Evolutionary conservation across 2,329 filamentous ascomycete species (phyloP), one percentile per base, ranked within the genome.

Genomic region (Pseudogymnoascus sp.): DNA sequence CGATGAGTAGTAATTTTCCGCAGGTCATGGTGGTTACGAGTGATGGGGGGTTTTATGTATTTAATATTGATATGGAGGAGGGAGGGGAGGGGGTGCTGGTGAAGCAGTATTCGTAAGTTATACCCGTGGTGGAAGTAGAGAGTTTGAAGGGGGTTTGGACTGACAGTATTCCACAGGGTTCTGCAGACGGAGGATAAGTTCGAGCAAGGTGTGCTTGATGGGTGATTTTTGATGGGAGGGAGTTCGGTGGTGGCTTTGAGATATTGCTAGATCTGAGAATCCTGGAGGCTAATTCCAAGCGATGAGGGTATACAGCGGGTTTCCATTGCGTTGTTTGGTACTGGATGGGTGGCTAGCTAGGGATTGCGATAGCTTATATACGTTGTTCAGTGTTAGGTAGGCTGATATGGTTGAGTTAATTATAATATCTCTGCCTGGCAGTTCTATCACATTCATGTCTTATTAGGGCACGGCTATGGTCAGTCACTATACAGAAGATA

Each of bases 21-120:
- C 93, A 97, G 71, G 90, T 99, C 59, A 97, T 99, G 93, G 91
- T 97, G 0, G 93, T 97, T 12, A 99, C 95, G 0, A 97, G 89
- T 70, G 95, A 99, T 73, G 95, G 95, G 8, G 89, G 89, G 23
- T 97, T 97, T 72, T 96, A 95, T 70, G 89, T 97, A 31, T 99
- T 93, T 76, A 93, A 91, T 68, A 92, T 99, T 62, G 93, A 99
- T 74, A 85, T 99, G 79, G 93, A 96, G 70, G 90, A 90, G 66
- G 95, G 95, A 16, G 95, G 95, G 23, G 95, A 99, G 77, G 95
- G 95, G 0, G 90, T 89, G 59, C 77, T 99, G 69, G 87, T 93
- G 61, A 96, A 96, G 75, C 91, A 96, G 73, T 96, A 92, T 74
- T 96, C 91, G 91, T 96, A 79, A 82, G 92, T 82, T 46, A 2